Evolutionary conservation across 2,329 filamentous ascomycete species (phyloP).

Genomic region (Xylaria sp.): DNA sequence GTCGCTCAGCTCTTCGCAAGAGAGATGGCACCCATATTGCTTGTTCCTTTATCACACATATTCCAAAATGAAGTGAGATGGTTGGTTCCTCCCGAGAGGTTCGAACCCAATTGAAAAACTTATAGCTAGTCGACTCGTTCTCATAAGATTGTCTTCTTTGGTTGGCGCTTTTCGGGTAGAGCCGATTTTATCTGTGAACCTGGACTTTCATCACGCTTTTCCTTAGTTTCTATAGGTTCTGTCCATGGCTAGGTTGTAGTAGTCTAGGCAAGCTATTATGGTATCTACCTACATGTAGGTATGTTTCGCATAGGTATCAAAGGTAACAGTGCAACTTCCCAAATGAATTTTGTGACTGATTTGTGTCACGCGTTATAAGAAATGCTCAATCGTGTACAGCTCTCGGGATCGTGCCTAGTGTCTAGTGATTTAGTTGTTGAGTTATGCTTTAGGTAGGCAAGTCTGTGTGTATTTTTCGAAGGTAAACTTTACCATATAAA

Average conservation of each 20-base stretch:
- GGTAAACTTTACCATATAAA: no score
- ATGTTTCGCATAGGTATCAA: no score
- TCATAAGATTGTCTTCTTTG: background rate
- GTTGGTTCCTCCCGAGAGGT: background rate
- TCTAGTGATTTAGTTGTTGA: background rate
- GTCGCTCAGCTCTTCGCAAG: background rate
- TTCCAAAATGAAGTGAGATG: no score
- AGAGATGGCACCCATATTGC: background rate
- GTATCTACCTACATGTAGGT: no score
- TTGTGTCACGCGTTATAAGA: background rate
- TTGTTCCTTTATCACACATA: background rate
- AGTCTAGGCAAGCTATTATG: background rate
- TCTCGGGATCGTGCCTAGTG: background rate
- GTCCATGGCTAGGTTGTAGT: background rate
- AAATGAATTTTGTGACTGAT: background rate
- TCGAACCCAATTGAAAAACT: background rate
- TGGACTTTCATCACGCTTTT: background rate
- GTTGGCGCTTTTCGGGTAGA: background rate
- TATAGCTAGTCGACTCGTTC: no score
- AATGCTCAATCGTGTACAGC: background rate
- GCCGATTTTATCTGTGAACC: no score
- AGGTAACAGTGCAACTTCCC: background rate
- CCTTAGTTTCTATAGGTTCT: background rate
- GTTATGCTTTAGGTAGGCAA: background rate
- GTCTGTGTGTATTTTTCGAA: no score